phyloP scores from a whole-genome alignment of 2,329 filamentous ascomycete species.

The Atkinsonella texensis region DNA sequence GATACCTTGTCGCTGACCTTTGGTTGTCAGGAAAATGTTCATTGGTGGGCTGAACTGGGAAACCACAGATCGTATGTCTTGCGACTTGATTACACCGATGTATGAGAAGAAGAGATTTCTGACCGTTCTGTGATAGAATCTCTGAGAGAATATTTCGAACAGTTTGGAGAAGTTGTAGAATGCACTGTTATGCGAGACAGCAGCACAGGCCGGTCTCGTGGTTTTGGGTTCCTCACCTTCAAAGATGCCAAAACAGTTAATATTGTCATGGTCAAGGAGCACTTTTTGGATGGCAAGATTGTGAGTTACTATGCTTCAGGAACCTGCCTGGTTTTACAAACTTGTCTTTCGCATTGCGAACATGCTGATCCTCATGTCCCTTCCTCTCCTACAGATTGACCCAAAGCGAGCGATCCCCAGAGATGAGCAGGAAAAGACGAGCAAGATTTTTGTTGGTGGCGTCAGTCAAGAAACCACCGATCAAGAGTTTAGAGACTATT shows the following conservation, averaged over 20 bases:
- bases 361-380: background rate
- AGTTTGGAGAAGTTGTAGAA: conserved; percentile 94
- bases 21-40: conserved; percentile 80
- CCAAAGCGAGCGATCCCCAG: conserved; percentile 94
- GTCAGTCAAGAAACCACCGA: conserved; percentile 96
- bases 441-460: conserved; percentile 96
- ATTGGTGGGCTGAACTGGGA: conserved; percentile 99
- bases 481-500: conserved; percentile 91
- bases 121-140: conserved; percentile 54
- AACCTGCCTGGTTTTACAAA: too few species aligned
- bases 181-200: conserved; percentile 99
- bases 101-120: background rate
- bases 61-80: conserved; percentile 81
- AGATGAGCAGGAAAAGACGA: conserved; percentile 95
- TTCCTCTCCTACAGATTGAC: conserved; percentile 59
- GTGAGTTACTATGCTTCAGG: conserved; percentile 40
- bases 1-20: conserved; percentile 1
- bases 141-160: conserved; percentile 90
- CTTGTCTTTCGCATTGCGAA: too few species aligned
- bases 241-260: conserved; percentile 97
- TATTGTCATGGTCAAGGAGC: conserved; percentile 99
- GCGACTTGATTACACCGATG: background rate
- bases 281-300: conserved; percentile 96
- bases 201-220: conserved; percentile 81
- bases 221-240: conserved; percentile 96